Percentiles rank a stretch among this genome's conserved stretches.
phyloP scores from a whole-genome alignment of 2,329 filamentous ascomycete species.

The Hypoxylon sp. region DNA sequence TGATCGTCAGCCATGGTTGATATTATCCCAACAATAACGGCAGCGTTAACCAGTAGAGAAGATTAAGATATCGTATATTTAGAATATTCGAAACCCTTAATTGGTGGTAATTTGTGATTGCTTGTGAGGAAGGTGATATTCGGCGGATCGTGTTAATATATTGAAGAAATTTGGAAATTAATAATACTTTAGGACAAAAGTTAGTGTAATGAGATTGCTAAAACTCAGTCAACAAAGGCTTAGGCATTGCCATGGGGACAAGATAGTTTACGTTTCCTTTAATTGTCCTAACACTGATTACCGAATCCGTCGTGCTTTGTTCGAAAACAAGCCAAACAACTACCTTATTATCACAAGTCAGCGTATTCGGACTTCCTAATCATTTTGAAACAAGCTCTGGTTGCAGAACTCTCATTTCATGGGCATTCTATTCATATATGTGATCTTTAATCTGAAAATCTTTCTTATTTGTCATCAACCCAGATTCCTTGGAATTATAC shows the following conservation, averaged over 20 bases:
- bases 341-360: not conserved
- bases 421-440: not conserved
- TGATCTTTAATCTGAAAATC: too few species aligned
- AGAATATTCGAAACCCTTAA: not conserved
- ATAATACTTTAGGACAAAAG: not conserved
- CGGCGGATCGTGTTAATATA: constrained; percentile 14
- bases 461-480: not conserved
- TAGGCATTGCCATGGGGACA: not conserved
- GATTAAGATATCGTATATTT: not conserved
- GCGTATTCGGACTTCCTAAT: not conserved
- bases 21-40: not conserved
- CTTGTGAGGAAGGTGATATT: not conserved
- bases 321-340: not conserved
- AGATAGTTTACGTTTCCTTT: not conserved
- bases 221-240: constrained; percentile 19
- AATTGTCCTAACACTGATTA: not conserved
- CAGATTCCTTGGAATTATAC: too few species aligned
- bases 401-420: not conserved
- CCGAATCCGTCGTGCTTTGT: constrained; percentile 34
- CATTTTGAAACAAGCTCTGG: not conserved
- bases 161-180: not conserved
- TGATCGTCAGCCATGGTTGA: not conserved
- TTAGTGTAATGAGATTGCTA: not conserved
- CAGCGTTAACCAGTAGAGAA: not conserved
- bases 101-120: constrained; percentile 2